Evolutionary conservation across 73 alveolate genomes (phyloP), one percentile per base, ranked within the genome.

Genomic region (Blepharisma stoltei): DNA sequence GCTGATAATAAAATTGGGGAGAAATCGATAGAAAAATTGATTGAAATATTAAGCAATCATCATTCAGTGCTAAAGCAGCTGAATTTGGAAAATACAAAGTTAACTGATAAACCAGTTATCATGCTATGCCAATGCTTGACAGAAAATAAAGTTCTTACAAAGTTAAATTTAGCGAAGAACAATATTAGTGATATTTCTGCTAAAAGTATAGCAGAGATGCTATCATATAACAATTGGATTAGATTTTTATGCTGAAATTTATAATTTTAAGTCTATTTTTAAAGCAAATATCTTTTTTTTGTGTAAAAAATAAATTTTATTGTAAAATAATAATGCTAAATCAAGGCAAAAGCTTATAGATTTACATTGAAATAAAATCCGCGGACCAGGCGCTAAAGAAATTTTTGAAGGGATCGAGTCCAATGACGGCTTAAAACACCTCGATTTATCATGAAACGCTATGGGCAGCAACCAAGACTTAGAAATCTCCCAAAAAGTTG

Each of bases 321-420:
- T n/a, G n/a, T n/a, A n/a, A n/a, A n/a, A n/a, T n/a, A n/a, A n/a
- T n/a, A n/a, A n/a, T n/a, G n/a, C n/a, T n/a, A n/a, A n/a, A n/a
- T n/a, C n/a, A n/a, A n/a, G n/a, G n/a, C n/a, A n/a, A n/a, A n/a
- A n/a, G n/a, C n/a, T n/a, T n/a, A n/a, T n/a, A 8, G 75, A 76
- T 54, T 79, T 88, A 38, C 54, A 85, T 23, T 88, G 95, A 89
- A 82, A 83, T 71, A 71, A 71, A 18, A 79, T 88, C 38, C 73
- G 76, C n/a, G 90, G 78, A 37, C 60, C 66, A 52, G 95, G 95
- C 4, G 89, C 21, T 27, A 18, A 11, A 23, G 48, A 60, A 23
- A 60, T 60, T 60, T 60, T 60, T 23, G 76, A 60, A 23, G 41
- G 54, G 5, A n/a, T 60, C 21, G 18, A 20, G n/a, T 9, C 11